These are phyloP conservation scores for Chrysochromulina parva DNA, from an alignment of 78 protist genomes.

Conservation along the genomic window DNA sequence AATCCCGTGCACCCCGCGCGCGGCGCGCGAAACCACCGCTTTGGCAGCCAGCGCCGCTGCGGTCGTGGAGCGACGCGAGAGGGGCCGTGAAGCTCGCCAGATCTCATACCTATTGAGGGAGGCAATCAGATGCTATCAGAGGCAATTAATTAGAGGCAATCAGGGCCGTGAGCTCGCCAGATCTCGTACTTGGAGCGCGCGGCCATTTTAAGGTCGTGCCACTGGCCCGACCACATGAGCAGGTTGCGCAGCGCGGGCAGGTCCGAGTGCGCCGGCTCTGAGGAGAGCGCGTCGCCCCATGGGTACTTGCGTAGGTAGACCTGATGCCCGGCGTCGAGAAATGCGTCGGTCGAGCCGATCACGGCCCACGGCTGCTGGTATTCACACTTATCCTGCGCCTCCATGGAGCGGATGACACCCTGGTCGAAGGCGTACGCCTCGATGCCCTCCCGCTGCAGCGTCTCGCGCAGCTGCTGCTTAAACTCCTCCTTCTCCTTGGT, in stretches of 20 bases:
- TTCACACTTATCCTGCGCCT: not conserved
- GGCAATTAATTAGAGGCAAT: too few species aligned
- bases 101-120: too few species aligned
- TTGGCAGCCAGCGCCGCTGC: not conserved
- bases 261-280: not conserved
- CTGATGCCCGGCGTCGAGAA: not conserved
- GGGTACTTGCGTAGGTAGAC: slow-evolving; percentile 10
- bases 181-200: not conserved
- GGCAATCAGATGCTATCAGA: too few species aligned
- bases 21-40: too few species aligned
- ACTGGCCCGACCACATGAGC: slow-evolving; percentile 1
- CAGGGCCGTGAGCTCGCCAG: not conserved
- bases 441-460: not conserved
- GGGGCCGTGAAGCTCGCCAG: not conserved
- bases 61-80: not conserved
- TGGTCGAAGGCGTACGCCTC: not conserved
- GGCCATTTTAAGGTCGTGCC: not conserved
- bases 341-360: not conserved
- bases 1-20: too few species aligned
- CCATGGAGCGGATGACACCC: not conserved
- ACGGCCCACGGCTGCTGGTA: not conserved
- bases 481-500: not conserved
- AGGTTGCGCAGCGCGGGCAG: slow-evolving; percentile 18
- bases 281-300: slow-evolving; percentile 2
- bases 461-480: not conserved